A percentile compares a stretch with the other conserved stretches of the same genome.
Evolutionary conservation across 257 asterid genomes (phyloP).

Genomic region (Avicennia marina): DNA sequence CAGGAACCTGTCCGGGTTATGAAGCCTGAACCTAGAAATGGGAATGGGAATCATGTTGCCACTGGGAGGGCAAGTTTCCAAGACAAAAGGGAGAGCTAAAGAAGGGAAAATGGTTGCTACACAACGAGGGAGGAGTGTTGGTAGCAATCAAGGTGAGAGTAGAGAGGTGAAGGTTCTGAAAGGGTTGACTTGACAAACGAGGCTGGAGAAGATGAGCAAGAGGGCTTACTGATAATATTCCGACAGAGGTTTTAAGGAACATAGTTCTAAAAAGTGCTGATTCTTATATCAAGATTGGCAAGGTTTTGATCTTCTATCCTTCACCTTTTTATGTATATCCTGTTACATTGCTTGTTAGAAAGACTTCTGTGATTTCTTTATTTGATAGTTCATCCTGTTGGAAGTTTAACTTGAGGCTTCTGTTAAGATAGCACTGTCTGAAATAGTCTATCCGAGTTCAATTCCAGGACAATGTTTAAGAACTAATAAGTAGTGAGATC

Average conservation of each 20-base stretch:
- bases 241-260: slow-evolving; percentile 54
- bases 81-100: slow-evolving; percentile 13
- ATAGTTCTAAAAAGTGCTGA: slow-evolving; percentile 78
- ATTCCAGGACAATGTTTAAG: no score
- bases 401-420: no score
- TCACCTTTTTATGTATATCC: background rate
- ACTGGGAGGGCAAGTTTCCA: slow-evolving; percentile 24
- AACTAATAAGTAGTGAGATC: no score
- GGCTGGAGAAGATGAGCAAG: slow-evolving; percentile 43
- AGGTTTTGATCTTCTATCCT: slow-evolving; percentile 35
- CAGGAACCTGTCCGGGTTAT: background rate
- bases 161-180: slow-evolving; percentile 1
- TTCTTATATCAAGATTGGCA: slow-evolving; percentile 68
- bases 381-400: no score
- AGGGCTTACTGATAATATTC: slow-evolving; percentile 69
- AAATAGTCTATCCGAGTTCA: no score
- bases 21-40: slow-evolving; percentile 29
- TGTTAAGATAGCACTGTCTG: no score
- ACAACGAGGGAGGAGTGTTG: slow-evolving; percentile 23
- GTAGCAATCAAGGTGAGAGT: slow-evolving; percentile 15
- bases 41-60: slow-evolving; percentile 7
- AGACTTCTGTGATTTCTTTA: no score
- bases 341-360: no score
- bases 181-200: slow-evolving; percentile 15
- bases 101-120: slow-evolving; percentile 14